Percentiles rank a stretch among this genome's conserved stretches.
Evolutionary conservation across 129 eudicot genomes (phyloP).

Genomic region (Centrapalus pauciflorus): DNA sequence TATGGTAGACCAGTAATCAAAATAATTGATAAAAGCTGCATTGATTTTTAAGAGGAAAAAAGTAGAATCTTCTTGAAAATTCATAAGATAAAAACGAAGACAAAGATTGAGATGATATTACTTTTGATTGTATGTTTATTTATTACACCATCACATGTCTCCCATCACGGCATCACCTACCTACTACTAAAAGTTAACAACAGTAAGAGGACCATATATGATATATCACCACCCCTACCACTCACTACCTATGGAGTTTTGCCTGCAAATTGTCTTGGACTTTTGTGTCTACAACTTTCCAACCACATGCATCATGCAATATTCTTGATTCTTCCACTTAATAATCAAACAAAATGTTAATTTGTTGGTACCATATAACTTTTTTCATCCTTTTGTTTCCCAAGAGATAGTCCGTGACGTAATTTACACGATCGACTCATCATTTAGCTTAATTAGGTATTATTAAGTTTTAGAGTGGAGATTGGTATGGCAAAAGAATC

Average conservation of each 20-base stretch:
- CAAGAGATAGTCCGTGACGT: too few species aligned
- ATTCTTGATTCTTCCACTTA: constrained; percentile 1
- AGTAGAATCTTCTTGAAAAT: neutral
- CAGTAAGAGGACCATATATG: constrained; percentile 4
- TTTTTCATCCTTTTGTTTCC: too few species aligned
- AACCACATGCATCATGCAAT: constrained; percentile 25
- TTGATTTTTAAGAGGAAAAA: too few species aligned
- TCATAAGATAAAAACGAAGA: neutral
- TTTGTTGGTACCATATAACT: neutral
- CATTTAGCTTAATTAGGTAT: too few species aligned
- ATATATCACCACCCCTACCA: too few species aligned
- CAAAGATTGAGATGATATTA: neutral
- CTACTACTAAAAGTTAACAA: neutral
- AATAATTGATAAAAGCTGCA: too few species aligned
- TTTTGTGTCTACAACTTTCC: constrained; percentile 11
- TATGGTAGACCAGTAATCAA: too few species aligned
- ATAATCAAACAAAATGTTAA: neutral
- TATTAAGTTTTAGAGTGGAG: neutral
- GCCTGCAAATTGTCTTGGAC: constrained; percentile 18
- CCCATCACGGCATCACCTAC: neutral
- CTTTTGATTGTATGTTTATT: neutral
- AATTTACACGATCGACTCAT: too few species aligned
- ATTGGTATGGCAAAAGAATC: neutral
- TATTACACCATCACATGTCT: neutral
- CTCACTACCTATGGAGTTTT: constrained; percentile 12